Conservation (phyloP, 257 asterid species). For the Anisodus tanguticus region DNA sequence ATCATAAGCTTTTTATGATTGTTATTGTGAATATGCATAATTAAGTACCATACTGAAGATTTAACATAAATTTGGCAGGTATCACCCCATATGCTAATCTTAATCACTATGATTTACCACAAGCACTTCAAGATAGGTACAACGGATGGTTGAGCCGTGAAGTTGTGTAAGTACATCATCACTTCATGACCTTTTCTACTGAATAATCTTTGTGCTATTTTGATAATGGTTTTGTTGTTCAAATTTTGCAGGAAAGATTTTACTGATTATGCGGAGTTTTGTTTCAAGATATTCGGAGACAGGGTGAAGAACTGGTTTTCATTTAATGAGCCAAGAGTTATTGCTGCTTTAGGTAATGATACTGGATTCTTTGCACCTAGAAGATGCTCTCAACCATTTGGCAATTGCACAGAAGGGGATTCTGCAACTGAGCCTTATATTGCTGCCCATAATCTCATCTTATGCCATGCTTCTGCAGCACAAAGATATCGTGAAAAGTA, state of each 20-base stretch:
- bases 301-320: conserved; percentile 90
- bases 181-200: no score
- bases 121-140: conserved; percentile 80
- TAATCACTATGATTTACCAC: conserved; percentile 91
- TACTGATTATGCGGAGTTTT: conserved; percentile 87
- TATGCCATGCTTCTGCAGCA: conserved; percentile 70
- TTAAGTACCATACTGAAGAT: background rate
- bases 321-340: conserved; percentile 84
- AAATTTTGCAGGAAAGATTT: conserved; percentile 68
- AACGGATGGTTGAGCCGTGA: conserved; percentile 74
- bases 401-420: conserved; percentile 74
- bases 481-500: conserved; percentile 70
- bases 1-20: background rate
- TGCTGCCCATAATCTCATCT: conserved; percentile 76
- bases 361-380: conserved; percentile 82
- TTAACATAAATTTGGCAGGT: conserved; percentile 46
- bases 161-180: conserved; percentile 69
- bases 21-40: background rate
- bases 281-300: conserved; percentile 89
- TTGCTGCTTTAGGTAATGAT: conserved; percentile 81
- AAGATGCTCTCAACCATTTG: conserved; percentile 78
- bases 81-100: conserved; percentile 86
- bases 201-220: background rate
- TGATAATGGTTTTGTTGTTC: background rate
- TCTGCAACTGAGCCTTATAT: conserved; percentile 90